Conservation (phyloP, 2,329 filamentous ascomycete genomes). For the Penicillium sp. region DNA sequence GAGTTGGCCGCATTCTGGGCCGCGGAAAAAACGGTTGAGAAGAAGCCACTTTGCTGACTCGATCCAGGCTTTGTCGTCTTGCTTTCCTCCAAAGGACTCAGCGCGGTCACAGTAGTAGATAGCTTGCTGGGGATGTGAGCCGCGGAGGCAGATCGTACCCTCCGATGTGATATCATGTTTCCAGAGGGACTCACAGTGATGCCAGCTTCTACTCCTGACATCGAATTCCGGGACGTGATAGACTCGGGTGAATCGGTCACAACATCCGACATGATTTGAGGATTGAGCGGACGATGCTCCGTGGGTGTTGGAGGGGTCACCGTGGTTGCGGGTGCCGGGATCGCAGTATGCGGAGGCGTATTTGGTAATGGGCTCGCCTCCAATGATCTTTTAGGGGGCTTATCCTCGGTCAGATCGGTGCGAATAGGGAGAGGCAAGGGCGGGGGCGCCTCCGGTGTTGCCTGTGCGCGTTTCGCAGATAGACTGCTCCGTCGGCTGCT, state of each 20-base stretch:
- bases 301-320: slow-evolving; percentile 68
- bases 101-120: slow-evolving; percentile 72
- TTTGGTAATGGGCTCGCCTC: slow-evolving; percentile 33
- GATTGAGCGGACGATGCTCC: slow-evolving; percentile 46
- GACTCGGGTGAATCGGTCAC: slow-evolving; percentile 48
- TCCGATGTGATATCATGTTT: slow-evolving; percentile 74
- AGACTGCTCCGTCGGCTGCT: slow-evolving; percentile 42
- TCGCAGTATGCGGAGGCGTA: slow-evolving; percentile 38
- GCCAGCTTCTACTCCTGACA: slow-evolving; percentile 40
- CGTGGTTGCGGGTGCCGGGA: slow-evolving; percentile 56
- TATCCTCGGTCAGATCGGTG: slow-evolving; percentile 36
- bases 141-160: slow-evolving; percentile 60
- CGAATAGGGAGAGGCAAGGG: slow-evolving; percentile 40
- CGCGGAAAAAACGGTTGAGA: slow-evolving; percentile 88
- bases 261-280: slow-evolving; percentile 36
- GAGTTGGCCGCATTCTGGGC: slow-evolving; percentile 90
- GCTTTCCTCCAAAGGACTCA: slow-evolving; percentile 74
- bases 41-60: slow-evolving; percentile 69
- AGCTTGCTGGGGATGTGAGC: slow-evolving; percentile 78
- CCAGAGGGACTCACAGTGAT: slow-evolving; percentile 66
- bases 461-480: slow-evolving; percentile 38
- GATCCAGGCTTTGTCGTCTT: slow-evolving; percentile 58
- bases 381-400: slow-evolving; percentile 22
- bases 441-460: slow-evolving; percentile 35
- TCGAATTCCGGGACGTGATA: slow-evolving; percentile 32